Conservation (phyloP, 441 rosid genomes). For the Pelargonium exstipulatum region DNA sequence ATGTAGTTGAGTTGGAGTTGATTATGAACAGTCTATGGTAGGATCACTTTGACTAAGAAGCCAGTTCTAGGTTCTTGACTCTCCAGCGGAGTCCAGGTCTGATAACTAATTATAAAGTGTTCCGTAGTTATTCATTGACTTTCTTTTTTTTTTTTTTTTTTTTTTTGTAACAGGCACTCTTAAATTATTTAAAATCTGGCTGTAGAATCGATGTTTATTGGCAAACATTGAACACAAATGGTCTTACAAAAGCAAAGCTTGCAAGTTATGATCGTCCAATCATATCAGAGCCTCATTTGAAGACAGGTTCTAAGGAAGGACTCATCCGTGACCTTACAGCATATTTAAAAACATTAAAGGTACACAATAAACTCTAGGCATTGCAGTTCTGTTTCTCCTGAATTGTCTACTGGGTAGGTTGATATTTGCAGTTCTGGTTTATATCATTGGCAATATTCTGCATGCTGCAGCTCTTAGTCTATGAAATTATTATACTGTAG, state of each 20-base stretch:
- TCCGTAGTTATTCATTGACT: conserved; percentile 18
- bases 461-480: not conserved
- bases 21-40: too few species aligned
- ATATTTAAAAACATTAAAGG: conserved; percentile 70
- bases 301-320: conserved; percentile 44
- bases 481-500: not conserved
- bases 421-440: not conserved
- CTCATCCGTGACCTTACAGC: conserved; percentile 56
- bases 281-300: conserved; percentile 47
- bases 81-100: conserved; percentile 1
- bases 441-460: not conserved
- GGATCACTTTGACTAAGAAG: too few species aligned
- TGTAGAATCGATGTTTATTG: conserved; percentile 53
- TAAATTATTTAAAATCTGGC: conserved; percentile 47
- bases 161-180: conserved; percentile 44
- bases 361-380: conserved; percentile 17
- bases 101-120: conserved; percentile 7
- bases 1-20: too few species aligned
- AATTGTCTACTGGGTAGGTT: not conserved
- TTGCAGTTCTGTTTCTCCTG: not conserved
- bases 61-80: not conserved
- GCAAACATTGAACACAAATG: conserved; percentile 48
- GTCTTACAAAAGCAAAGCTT: conserved; percentile 58
- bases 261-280: conserved; percentile 53
- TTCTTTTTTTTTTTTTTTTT: conserved; percentile 18